Conservation (phyloP, 1,284 basidiomycete species). For the Lignosus rhinocerotis region DNA sequence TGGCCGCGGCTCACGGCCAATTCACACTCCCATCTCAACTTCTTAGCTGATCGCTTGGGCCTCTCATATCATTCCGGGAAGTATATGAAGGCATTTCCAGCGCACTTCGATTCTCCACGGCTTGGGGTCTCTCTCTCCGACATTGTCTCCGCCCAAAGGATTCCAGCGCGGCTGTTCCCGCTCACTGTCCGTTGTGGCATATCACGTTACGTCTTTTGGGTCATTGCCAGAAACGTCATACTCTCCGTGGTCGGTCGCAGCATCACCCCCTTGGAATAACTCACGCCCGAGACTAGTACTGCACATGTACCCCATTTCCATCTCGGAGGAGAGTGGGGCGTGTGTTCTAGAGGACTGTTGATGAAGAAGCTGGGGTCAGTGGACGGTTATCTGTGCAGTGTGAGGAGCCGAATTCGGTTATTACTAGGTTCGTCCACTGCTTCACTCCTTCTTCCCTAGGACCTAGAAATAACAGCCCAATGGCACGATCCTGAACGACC, state of each 20-base stretch:
- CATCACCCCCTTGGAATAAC: neutral
- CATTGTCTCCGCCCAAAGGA: neutral
- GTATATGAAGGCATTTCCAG: neutral
- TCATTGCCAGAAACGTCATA: neutral
- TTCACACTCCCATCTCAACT: neutral
- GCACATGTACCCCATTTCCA: neutral
- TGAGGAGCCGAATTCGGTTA: neutral
- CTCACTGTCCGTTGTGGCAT: neutral
- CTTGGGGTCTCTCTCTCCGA: neutral
- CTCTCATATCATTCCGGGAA: neutral
- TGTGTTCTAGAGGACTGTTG: neutral
- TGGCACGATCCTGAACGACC: neutral
- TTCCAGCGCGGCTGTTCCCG: neutral
- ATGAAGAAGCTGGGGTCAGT: conserved; percentile 1
- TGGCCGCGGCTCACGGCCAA: neutral
- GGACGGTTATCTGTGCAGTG: neutral
- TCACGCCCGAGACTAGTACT: neutral
- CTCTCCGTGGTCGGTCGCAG: neutral
- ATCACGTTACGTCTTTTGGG: neutral
- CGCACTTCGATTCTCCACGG: neutral
- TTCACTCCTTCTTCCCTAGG: conserved; percentile 3
- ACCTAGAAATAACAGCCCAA: neutral
- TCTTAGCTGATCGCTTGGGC: neutral
- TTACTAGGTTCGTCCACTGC: neutral
- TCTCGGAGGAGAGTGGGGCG: neutral